Conservation (phyloP, 306 rosid genomes). For the Ormosia emarginata region DNA sequence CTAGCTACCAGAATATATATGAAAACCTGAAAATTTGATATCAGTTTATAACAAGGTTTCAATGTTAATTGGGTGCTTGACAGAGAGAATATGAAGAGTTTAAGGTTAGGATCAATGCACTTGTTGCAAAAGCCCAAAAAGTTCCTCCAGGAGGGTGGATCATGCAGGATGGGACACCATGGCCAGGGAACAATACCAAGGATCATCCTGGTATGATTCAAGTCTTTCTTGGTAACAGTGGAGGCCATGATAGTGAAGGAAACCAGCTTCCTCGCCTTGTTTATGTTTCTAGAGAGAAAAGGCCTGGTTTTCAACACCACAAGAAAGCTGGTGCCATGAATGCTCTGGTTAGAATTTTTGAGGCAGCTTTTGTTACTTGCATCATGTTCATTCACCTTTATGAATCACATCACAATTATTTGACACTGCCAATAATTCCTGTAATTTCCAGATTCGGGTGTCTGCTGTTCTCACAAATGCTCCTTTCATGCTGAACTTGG, state of each 20-base stretch:
- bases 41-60: background rate
- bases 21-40: background rate
- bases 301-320: slow-evolving; percentile 76
- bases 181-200: slow-evolving; percentile 81
- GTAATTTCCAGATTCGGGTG: slow-evolving; percentile 6
- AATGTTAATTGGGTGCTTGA: background rate
- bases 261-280: slow-evolving; percentile 76
- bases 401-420: background rate
- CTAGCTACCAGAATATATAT: background rate
- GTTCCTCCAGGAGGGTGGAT: slow-evolving; percentile 78
- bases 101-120: slow-evolving; percentile 66
- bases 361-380: slow-evolving; percentile 4
- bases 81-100: slow-evolving; percentile 84
- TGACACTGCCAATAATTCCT: background rate
- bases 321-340: slow-evolving; percentile 88
- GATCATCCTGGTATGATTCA: slow-evolving; percentile 87
- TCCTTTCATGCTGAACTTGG: slow-evolving; percentile 27
- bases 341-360: slow-evolving; percentile 51
- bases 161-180: slow-evolving; percentile 86
- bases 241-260: slow-evolving; percentile 71
- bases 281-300: slow-evolving; percentile 73
- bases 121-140: slow-evolving; percentile 69
- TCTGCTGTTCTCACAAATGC: slow-evolving; percentile 30
- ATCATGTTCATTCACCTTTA: background rate
- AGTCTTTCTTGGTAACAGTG: slow-evolving; percentile 76